Evolutionary conservation across 805 yeast genomes (phyloP).

Genomic region (Kazachstania psychrophila): DNA sequence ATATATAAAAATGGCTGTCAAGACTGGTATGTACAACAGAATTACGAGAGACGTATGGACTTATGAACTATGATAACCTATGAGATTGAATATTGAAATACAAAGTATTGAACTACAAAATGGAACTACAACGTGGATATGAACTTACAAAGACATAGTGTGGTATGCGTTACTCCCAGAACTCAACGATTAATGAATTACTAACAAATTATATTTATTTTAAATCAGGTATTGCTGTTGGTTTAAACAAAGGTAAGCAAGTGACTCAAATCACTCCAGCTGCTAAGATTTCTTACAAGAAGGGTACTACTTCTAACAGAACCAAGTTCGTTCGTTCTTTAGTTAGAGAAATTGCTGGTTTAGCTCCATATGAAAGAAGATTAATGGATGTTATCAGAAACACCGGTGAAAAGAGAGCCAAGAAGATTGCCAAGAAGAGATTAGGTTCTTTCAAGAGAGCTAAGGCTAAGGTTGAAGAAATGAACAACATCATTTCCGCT

Average conservation of each 20-base stretch:
- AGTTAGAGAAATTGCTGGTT: slow-evolving; percentile 95
- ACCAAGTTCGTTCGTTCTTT: slow-evolving; percentile 89
- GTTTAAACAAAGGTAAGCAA: slow-evolving; percentile 99
- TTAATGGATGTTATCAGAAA: slow-evolving; percentile 98
- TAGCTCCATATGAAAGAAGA: slow-evolving; percentile 99
- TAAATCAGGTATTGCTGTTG: slow-evolving; percentile 54
- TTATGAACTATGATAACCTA: too few species aligned
- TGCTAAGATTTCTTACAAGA: slow-evolving; percentile 88
- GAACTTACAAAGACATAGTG: too few species aligned
- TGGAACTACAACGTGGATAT: too few species aligned
- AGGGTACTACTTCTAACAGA: slow-evolving; percentile 95
- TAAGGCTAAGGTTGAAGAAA: slow-evolving; percentile 98
- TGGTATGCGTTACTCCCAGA: too few species aligned
- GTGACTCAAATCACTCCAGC: slow-evolving; percentile 77
- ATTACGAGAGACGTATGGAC: too few species aligned
- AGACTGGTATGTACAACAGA: slow-evolving; percentile 43
- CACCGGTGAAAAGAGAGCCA: slow-evolving; percentile 99
- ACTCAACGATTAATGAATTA: too few species aligned
- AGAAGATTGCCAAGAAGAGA: slow-evolving; percentile 99
- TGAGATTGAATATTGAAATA: too few species aligned
- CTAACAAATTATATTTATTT: background rate
- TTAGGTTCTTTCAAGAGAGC: slow-evolving; percentile 99
- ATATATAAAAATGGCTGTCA: slow-evolving; percentile 41
- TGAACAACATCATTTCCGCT: slow-evolving; percentile 92
- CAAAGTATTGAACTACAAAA: too few species aligned